Percentiles rank a stretch among this genome's conserved stretches.
phyloP scores from a whole-genome alignment of 192 early-diverging fungal genomes.

The Backusella macrospora region DNA sequence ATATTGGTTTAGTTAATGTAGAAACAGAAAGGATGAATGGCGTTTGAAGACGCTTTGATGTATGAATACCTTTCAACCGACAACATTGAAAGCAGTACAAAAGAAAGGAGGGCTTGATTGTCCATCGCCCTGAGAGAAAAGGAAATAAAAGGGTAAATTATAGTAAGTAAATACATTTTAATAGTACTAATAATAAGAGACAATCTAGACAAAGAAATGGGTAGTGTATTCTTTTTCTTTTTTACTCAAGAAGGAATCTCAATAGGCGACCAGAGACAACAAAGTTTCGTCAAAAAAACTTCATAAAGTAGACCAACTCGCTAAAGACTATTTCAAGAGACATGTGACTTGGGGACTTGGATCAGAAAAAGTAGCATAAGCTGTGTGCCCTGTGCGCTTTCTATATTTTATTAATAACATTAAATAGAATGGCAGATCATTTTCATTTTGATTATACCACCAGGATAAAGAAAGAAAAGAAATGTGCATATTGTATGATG shows the following conservation, averaged over 20 bases:
- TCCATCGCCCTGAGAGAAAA: no score
- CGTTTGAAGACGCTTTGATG: not conserved
- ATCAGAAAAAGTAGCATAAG: not conserved
- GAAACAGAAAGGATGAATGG: not conserved
- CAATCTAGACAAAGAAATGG: no score
- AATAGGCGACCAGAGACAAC: no score
- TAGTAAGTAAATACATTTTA: not conserved
- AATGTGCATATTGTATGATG: no score
- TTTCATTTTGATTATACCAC: not conserved
- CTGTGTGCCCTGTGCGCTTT: not conserved
- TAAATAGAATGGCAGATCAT: not conserved
- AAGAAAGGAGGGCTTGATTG: no score
- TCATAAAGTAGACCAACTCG: not conserved
- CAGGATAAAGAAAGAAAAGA: no score
- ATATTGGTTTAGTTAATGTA: not conserved
- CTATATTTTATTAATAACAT: not conserved
- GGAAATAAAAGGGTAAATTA: no score
- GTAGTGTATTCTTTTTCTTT: not conserved
- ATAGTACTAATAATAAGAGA: no score
- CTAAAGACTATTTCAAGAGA: not conserved
- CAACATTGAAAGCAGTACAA: not conserved
- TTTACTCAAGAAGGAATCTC: not conserved
- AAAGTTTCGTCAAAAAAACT: not conserved
- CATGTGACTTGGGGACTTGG: not conserved
- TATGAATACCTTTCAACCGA: not conserved